Evolutionary conservation across 352 stramenopile species (phyloP).

Genomic region (Globisporangium nodosum): DNA sequence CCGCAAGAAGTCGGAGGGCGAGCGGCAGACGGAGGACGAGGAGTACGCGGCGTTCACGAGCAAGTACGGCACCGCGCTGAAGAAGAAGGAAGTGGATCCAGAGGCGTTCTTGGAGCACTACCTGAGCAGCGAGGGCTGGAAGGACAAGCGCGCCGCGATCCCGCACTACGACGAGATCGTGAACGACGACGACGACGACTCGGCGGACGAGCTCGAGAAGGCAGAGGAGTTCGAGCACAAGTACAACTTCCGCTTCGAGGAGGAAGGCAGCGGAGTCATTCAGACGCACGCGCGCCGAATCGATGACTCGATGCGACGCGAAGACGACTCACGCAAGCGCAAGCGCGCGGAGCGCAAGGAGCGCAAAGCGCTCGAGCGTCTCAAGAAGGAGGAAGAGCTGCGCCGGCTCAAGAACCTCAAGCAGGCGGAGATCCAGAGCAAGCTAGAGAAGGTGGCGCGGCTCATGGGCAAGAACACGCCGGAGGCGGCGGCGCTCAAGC

Average conservation of each 20-base stretch:
- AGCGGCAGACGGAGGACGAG: constrained; percentile 62
- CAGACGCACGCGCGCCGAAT: constrained; percentile 80
- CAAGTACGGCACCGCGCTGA: constrained; percentile 56
- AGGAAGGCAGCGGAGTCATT: constrained; percentile 88
- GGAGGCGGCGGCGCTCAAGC: constrained; percentile 39
- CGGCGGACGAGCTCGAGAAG: constrained; percentile 88
- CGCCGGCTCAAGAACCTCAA: constrained; percentile 98
- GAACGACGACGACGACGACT: constrained; percentile 39
- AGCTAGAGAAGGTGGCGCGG: constrained; percentile 89
- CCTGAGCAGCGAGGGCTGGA: constrained; percentile 74
- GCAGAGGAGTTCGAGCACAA: constrained; percentile 97
- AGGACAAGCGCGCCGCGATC: constrained; percentile 62
- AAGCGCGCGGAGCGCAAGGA: constrained; percentile 93
- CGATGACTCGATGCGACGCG: constrained; percentile 90
- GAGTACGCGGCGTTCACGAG: constrained; percentile 55
- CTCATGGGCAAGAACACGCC: constrained; percentile 71
- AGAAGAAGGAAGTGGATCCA: constrained; percentile 56
- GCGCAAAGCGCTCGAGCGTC: constrained; percentile 93
- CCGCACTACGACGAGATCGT: constrained; percentile 83
- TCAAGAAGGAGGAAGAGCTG: constrained; percentile 97
- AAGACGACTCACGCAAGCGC: constrained; percentile 94
- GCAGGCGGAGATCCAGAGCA: constrained; percentile 92
- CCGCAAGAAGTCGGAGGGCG: constrained; percentile 54
- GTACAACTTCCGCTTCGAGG: constrained; percentile 99
- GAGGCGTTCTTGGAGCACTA: constrained; percentile 81